Evolutionary conservation across 1,139 yeast genomes (phyloP).

Genomic region (Pichia inconspicua): DNA sequence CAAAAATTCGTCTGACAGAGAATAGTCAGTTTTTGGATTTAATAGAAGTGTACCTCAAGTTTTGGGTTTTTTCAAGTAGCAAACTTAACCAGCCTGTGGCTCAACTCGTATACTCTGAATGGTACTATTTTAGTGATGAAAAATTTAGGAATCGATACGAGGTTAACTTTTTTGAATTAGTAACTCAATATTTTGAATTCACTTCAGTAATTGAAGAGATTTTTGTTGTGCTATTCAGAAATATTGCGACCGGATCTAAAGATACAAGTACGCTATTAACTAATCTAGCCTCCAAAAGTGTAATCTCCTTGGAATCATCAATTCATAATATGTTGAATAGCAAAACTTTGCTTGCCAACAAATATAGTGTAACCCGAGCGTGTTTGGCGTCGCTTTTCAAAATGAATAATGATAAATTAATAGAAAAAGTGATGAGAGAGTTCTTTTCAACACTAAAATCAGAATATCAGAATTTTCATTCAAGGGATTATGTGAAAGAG

Average conservation of each 20-base stretch:
- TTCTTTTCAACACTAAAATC: conserved; percentile 17
- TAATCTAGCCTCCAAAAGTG: no score
- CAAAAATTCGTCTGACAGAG: conserved; percentile 6
- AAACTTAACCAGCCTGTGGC: conserved; percentile 8
- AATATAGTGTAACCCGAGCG: conserved; percentile 3
- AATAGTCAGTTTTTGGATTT: background rate
- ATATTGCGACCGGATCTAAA: conserved; percentile 3
- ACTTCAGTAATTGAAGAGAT: conserved; percentile 4
- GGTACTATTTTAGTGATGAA: conserved; percentile 22
- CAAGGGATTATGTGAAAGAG: conserved; percentile 14
- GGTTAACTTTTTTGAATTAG: conserved; percentile 18
- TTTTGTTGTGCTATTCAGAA: conserved; percentile 6
- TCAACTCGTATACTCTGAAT: conserved; percentile 23
- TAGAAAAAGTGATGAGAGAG: background rate
- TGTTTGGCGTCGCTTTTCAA: conserved; percentile 7
- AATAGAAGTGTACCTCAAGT: conserved; percentile 3
- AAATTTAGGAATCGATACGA: conserved; percentile 16
- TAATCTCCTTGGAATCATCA: no score
- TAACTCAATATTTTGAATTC: conserved; percentile 5
- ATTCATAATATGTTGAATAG: background rate
- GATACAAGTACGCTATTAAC: conserved; percentile 7
- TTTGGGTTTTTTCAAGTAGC: conserved; percentile 10
- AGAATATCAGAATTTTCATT: conserved; percentile 16
- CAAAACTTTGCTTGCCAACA: background rate
- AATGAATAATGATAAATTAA: background rate